phyloP scores from a whole-genome alignment of 495 filamentous ascomycete genomes.

The Bacidia gigantensis region DNA sequence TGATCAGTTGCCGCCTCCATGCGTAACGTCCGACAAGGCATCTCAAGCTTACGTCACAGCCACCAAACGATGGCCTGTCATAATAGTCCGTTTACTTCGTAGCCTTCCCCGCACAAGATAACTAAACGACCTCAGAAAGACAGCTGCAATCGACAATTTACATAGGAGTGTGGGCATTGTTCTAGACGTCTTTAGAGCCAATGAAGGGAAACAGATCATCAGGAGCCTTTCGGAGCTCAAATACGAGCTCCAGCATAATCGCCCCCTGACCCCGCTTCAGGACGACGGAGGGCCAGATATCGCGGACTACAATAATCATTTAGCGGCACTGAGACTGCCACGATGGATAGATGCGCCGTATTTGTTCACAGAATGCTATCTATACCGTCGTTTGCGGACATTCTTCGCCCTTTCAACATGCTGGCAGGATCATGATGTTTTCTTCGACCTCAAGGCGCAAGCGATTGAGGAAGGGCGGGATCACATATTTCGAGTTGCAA shows the following conservation, averaged over 20 bases:
- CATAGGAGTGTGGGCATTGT: slow-evolving; percentile 68
- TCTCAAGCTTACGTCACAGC: slow-evolving; percentile 81
- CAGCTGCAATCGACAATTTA: slow-evolving; percentile 85
- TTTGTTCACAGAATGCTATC: slow-evolving; percentile 88
- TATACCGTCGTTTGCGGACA: slow-evolving; percentile 50
- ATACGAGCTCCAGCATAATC: slow-evolving; percentile 89
- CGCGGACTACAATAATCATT: slow-evolving; percentile 65
- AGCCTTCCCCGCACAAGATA: background rate
- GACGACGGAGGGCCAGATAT: slow-evolving; percentile 41
- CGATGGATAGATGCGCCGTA: slow-evolving; percentile 76
- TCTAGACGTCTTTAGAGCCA: slow-evolving; percentile 36
- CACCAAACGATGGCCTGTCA: slow-evolving; percentile 81
- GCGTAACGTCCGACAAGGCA: slow-evolving; percentile 46
- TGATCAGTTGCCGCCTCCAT: no score
- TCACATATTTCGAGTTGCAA: background rate
- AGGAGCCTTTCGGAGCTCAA: slow-evolving; percentile 71
- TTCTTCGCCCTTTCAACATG: background rate
- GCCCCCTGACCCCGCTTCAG: slow-evolving; percentile 37
- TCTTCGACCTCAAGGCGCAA: background rate
- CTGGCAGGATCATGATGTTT: background rate
- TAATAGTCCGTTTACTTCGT: slow-evolving; percentile 46
- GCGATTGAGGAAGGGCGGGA: background rate
- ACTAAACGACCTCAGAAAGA: slow-evolving; percentile 38
- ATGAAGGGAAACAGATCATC: slow-evolving; percentile 54
- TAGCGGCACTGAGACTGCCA: slow-evolving; percentile 58